Evolutionary conservation across 2,329 filamentous ascomycete genomes (phyloP).

Genomic region (Ophiostoma perfectum): DNA sequence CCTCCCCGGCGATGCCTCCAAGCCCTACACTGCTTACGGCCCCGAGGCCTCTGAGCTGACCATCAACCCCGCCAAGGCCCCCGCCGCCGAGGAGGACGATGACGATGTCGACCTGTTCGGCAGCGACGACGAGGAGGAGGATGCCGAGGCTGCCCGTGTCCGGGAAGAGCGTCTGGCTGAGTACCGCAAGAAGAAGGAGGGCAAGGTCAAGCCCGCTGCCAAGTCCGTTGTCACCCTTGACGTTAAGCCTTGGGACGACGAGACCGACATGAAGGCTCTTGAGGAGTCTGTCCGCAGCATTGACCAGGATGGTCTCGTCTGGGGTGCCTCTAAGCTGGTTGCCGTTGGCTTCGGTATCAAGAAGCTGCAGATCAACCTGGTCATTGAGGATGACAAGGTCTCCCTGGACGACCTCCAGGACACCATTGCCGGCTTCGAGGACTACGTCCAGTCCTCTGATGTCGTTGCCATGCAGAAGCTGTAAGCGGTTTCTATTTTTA

Average conservation of each 20-base stretch:
- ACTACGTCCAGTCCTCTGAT: constrained; percentile 93
- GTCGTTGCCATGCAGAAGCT: constrained; percentile 88
- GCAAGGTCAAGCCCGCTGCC: constrained; percentile 83
- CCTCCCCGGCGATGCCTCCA: constrained; percentile 84
- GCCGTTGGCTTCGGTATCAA: constrained; percentile 95
- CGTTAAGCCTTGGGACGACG: constrained; percentile 98
- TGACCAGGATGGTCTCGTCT: constrained; percentile 88
- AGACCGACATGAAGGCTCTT: constrained; percentile 83
- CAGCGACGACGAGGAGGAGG: constrained; percentile 89
- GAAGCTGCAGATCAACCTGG: constrained; percentile 98
- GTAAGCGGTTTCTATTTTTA: constrained; percentile 45
- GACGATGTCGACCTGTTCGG: constrained; percentile 92
- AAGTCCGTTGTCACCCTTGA: constrained; percentile 96
- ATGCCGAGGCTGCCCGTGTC: constrained; percentile 75
- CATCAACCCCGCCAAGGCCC: constrained; percentile 80
- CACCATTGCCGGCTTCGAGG: constrained; percentile 76
- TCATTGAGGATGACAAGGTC: constrained; percentile 96
- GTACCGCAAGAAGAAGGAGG: constrained; percentile 95
- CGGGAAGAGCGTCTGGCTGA: constrained; percentile 87
- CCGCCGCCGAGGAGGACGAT: constrained; percentile 64
- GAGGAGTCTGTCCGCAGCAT: constrained; percentile 77
- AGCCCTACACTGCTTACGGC: constrained; percentile 84
- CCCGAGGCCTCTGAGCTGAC: constrained; percentile 73
- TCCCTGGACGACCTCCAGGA: constrained; percentile 81
- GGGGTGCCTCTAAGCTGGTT: constrained; percentile 87